Conservation (phyloP, 345 rosid species). For the Rhodomyrtus tomentosa region DNA sequence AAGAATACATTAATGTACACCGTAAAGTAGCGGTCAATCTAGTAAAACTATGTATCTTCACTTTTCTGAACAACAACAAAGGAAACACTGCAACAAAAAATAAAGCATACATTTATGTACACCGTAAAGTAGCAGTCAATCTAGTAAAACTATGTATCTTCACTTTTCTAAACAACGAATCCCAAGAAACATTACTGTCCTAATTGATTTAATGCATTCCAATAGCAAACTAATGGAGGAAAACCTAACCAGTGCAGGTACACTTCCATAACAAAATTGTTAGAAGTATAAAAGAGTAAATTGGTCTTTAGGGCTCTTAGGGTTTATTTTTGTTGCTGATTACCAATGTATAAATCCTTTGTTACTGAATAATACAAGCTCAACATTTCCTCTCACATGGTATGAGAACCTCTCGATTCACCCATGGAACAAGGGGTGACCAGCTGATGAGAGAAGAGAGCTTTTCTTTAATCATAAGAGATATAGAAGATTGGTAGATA, state of each 20-base stretch:
- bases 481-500: too few relatives aligned
- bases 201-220: not conserved
- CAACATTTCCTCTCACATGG: too few relatives aligned
- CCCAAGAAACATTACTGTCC: not conserved
- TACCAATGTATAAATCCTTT: too few relatives aligned
- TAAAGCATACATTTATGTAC: not conserved
- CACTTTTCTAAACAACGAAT: not conserved
- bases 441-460: too few relatives aligned
- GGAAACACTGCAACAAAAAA: constrained; percentile 48
- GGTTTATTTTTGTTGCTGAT: too few relatives aligned
- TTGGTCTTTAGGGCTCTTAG: too few relatives aligned
- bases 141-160: not conserved
- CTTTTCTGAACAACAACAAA: constrained; percentile 33
- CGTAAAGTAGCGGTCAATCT: not conserved
- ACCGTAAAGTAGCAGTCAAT: not conserved
- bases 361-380: too few relatives aligned
- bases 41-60: not conserved
- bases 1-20: not conserved
- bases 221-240: not conserved
- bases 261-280: not conserved
- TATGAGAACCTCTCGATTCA: too few relatives aligned
- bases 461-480: too few relatives aligned
- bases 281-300: too few relatives aligned
- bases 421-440: too few relatives aligned
- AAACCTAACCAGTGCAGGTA: not conserved